Evolutionary conservation across 2,329 filamentous ascomycete species (phyloP).

Genomic region (Sporothrix globosa): DNA sequence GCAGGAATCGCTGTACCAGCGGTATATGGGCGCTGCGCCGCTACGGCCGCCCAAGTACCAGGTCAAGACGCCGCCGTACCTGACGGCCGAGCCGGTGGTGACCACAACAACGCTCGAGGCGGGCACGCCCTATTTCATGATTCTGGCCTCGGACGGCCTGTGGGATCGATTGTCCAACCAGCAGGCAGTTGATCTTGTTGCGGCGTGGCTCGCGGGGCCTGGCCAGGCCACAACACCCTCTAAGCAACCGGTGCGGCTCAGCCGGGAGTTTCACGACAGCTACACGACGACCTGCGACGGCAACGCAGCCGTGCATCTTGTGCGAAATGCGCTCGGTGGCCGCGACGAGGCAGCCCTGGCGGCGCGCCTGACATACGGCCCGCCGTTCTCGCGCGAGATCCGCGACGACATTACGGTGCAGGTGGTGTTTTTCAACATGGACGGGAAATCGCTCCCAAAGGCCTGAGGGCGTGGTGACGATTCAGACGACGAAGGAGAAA

Average conservation of each 20-base stretch:
- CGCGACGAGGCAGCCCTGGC: constrained; percentile 95
- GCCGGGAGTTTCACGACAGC: neutral
- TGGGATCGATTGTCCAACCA: constrained; percentile 99
- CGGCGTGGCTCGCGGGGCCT: constrained; percentile 83
- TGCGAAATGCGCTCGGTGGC: constrained; percentile 91
- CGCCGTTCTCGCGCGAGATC: constrained; percentile 88
- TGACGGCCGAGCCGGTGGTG: constrained; percentile 92
- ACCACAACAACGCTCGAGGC: constrained; percentile 91
- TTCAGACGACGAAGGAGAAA: too few species aligned
- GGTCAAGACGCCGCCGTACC: constrained; percentile 78
- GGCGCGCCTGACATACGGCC: constrained; percentile 85
- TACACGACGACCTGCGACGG: constrained; percentile 84
- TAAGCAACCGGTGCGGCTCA: neutral
- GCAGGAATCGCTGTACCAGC: constrained; percentile 76
- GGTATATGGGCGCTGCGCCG: constrained; percentile 82
- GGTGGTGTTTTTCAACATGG: constrained; percentile 22
- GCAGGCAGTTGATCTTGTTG: constrained; percentile 93
- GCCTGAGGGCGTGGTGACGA: neutral
- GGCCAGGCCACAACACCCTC: constrained; percentile 56
- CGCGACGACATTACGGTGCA: constrained; percentile 46
- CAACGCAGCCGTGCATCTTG: constrained; percentile 93
- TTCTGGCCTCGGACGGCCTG: constrained; percentile 92
- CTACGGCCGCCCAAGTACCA: constrained; percentile 59
- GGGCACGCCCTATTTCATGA: constrained; percentile 87
- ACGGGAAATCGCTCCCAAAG: neutral